Evolutionary conservation across 2,329 filamentous ascomycete genomes (phyloP).

Genomic region (Lecanicillium sp.): DNA sequence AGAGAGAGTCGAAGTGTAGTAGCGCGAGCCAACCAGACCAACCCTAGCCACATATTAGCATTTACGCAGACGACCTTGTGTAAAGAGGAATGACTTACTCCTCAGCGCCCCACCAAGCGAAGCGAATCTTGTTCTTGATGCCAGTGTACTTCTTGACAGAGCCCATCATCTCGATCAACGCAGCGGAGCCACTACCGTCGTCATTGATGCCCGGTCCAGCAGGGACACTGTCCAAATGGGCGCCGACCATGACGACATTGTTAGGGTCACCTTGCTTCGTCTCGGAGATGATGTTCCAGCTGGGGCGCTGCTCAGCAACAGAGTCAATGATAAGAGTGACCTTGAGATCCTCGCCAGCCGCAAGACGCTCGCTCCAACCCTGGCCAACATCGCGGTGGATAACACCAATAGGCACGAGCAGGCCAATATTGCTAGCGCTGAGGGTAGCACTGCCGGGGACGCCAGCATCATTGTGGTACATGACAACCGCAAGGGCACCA

Average conservation of each 20-base stretch:
- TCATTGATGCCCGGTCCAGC: conserved; percentile 33
- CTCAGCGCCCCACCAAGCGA: conserved; percentile 35
- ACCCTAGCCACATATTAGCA: conserved; percentile 17
- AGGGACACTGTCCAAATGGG: conserved; percentile 32
- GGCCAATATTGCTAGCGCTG: conserved; percentile 29
- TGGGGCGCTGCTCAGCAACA: conserved; percentile 25
- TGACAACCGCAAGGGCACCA: conserved; percentile 37
- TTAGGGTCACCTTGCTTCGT: conserved; percentile 34
- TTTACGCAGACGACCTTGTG: background rate
- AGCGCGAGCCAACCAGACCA: conserved; percentile 34
- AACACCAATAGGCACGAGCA: conserved; percentile 28
- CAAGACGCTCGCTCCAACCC: conserved; percentile 26
- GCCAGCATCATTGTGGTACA: conserved; percentile 55
- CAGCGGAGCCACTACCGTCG: conserved; percentile 30
- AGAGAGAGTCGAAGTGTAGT: conserved; percentile 29
- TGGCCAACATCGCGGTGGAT: conserved; percentile 26
- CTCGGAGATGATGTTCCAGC: conserved; percentile 34
- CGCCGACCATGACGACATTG: conserved; percentile 34
- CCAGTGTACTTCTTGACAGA: conserved; percentile 29
- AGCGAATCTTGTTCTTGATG: conserved; percentile 34
- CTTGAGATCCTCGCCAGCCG: conserved; percentile 23
- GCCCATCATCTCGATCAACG: conserved; percentile 29
- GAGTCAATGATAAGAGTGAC: conserved; percentile 30
- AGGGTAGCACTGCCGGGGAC: conserved; percentile 42
- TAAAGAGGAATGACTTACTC: conserved; percentile 20